Conservation (phyloP, 306 rosid species). For the Trifolium pratense region DNA sequence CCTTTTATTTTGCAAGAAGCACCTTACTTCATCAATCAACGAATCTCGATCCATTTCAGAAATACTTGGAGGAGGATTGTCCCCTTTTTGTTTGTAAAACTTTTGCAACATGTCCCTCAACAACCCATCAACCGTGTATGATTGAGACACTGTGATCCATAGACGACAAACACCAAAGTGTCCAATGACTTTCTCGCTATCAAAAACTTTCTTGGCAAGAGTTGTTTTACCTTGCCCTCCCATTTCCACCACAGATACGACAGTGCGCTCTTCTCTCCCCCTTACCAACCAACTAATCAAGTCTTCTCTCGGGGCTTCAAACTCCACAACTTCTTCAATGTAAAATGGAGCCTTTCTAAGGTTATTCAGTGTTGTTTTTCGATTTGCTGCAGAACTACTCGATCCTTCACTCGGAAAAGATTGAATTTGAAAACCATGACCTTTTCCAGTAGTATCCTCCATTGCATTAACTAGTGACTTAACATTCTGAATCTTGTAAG, state of each 20-base stretch:
- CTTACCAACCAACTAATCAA: background rate
- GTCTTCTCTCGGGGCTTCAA: background rate
- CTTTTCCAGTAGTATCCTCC: background rate
- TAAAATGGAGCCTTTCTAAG: background rate
- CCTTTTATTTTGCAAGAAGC: too few relatives aligned
- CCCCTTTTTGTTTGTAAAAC: background rate
- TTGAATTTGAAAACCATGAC: background rate
- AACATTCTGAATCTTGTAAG: background rate
- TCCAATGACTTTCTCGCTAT: background rate
- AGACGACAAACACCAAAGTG: background rate
- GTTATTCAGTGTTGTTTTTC: background rate
- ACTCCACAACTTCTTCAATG: conserved; percentile 17
- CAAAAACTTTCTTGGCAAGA: conserved; percentile 34
- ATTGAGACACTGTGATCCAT: background rate
- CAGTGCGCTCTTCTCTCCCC: background rate
- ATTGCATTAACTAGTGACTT: background rate
- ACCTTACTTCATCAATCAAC: background rate
- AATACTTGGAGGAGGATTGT: background rate
- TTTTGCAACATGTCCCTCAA: background rate
- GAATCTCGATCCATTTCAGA: background rate
- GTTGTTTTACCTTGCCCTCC: conserved; percentile 33
- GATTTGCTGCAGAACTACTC: background rate
- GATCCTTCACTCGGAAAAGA: background rate
- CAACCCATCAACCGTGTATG: background rate
- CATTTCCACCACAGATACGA: conserved; percentile 1